A percentile compares a stretch with the other conserved stretches of the same genome.
Conservation (phyloP, 495 filamentous ascomycete genomes). For the Hypoxylon fuscum region DNA sequence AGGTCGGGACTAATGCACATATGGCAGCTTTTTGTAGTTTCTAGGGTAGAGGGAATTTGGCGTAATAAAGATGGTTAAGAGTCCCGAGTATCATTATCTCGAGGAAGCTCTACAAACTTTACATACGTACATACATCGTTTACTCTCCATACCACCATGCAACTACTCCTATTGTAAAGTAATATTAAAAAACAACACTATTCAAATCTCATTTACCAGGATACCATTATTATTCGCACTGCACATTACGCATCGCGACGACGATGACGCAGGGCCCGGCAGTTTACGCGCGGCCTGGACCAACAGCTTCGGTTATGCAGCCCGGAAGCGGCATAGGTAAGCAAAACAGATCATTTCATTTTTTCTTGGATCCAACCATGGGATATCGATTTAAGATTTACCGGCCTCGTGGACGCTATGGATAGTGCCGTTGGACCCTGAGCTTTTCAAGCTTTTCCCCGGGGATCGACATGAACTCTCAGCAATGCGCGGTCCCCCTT, state of each 20-base stretch:
- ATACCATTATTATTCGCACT: slow-evolving; percentile 7
- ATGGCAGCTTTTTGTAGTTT: not conserved
- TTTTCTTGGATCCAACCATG: not conserved
- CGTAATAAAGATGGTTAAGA: slow-evolving; percentile 9
- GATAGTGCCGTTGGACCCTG: slow-evolving; percentile 34
- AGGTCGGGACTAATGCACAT: not conserved
- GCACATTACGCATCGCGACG: not conserved
- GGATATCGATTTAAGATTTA: slow-evolving; percentile 19
- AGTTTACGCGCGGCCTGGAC: slow-evolving; percentile 24
- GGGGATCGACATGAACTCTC: slow-evolving; percentile 15
- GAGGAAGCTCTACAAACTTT: not conserved
- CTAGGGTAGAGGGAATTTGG: slow-evolving; percentile 2
- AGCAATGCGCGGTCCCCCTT: not conserved
- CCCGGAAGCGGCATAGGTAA: slow-evolving; percentile 19
- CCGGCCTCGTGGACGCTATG: slow-evolving; percentile 19
- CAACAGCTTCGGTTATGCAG: slow-evolving; percentile 15
- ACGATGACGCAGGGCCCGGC: slow-evolving; percentile 25
- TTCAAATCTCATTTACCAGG: slow-evolving; percentile 2
- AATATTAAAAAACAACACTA: not conserved
- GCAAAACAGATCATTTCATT: slow-evolving; percentile 5
- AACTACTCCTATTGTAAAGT: not conserved
- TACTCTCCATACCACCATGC: not conserved
- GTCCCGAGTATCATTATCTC: not conserved
- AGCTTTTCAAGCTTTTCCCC: not conserved
- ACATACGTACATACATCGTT: not conserved